Percentiles rank a stretch among this genome's conserved stretches.
Evolutionary conservation across 345 rosid species (phyloP).

Genomic region (Pugionium dolabratum): DNA sequence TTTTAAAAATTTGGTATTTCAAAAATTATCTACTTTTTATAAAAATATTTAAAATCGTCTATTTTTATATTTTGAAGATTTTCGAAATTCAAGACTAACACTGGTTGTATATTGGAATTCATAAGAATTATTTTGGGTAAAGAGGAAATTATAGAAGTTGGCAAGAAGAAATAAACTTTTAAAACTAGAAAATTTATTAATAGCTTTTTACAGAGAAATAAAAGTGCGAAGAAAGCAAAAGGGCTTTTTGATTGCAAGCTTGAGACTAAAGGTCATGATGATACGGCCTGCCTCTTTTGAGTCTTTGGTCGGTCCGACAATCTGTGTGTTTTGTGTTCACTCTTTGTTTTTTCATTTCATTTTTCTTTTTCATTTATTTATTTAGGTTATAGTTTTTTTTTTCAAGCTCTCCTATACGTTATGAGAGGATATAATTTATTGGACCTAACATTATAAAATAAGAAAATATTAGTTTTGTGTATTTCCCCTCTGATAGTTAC

Average conservation of each 20-base stretch:
- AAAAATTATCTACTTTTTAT: no score
- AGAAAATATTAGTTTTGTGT: conserved; percentile 1
- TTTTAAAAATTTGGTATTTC: no score
- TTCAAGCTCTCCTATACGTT: conserved; percentile 31
- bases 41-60: no score
- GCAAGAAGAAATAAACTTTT: background rate
- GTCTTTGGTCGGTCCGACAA: conserved; percentile 97
- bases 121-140: background rate
- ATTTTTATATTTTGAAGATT: no score
- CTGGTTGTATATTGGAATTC: background rate
- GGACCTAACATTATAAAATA: conserved; percentile 21
- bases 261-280: conserved; percentile 68
- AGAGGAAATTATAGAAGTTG: background rate
- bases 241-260: conserved; percentile 48
- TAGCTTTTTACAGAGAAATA: conserved; percentile 31
- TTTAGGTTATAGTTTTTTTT: conserved; percentile 29
- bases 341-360: conserved; percentile 51
- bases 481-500: conserved; percentile 49
- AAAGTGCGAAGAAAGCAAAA: conserved; percentile 36
- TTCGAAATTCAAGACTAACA: no score
- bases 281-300: conserved; percentile 59
- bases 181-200: background rate
- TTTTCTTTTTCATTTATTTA: background rate
- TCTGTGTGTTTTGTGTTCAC: conserved; percentile 71
- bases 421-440: conserved; percentile 26